Base-by-base conservation (phyloP, 208 protist genomes). In the Jaenimonas drosophilae region DNA sequence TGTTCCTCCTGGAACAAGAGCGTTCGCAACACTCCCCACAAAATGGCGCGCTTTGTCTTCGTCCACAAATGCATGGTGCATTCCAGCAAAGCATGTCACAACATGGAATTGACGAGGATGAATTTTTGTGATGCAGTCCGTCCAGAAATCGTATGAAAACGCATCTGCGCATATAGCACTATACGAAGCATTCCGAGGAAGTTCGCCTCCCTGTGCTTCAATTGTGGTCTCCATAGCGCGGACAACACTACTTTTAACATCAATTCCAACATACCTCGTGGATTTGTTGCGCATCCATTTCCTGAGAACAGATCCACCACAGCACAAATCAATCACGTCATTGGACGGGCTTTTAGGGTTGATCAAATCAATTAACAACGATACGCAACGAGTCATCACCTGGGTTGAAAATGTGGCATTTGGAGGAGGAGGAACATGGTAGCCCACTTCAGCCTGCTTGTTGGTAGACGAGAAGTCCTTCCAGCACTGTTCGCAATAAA, bases 211-310 rank as follows among this genome's bases (percentile, higher is more conserved):
- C 14, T 61, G 61, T 38, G 59, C 73, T 16, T 49, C 45, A 42
- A 84, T 73, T 17, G 59, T 56, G 33, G 61, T 53, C 4, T 34
- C 67, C 2, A 64, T 57, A 0, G 57, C 48, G 36, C 84, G 71
- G 4, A 88, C 66, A 5, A 71, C 69, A 45, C 64, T 85, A 29
- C 43, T 50, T 40, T 84, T 78, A 19, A 79, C 55, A 40, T 89
- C 79, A 49, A 92, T 70, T 27, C 84, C 84, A 26, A 92, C 51
- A 34, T 92, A 92, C 16, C 68, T 55, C 11, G 26, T 36, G 5
- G 79, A 83, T 57, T 77, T 78, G 42, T 88, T 88, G 49, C 64
- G 65, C 67, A 92, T 86, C 79, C 84, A 92, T 38, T 92, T 92
- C 7, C 76, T 60, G 52, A 69, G 49, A 49, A 92, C 70, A 26